A percentile compares a stretch with the other conserved stretches of the same genome.
Conservation (phyloP, 73 alveolate genomes). For the Tetrahymena borealis region DNA sequence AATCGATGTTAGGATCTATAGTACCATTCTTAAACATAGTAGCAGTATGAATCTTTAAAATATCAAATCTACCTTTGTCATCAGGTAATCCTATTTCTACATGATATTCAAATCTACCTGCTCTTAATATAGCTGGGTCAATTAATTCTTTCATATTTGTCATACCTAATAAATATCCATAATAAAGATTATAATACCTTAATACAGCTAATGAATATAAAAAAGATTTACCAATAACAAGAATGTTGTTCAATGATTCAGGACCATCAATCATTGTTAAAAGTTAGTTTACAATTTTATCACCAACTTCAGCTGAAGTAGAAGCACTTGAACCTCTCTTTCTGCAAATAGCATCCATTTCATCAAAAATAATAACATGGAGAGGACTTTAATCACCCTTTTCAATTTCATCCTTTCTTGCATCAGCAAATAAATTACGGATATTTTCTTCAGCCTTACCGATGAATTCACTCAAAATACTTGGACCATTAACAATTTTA, state of each 20-base stretch:
- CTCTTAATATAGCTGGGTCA: conserved; percentile 99
- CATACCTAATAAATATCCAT: conserved; percentile 58
- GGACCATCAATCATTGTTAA: conserved; percentile 99
- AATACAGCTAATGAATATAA: too few species aligned
- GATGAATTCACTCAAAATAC: conserved; percentile 66
- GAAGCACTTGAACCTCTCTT: conserved; percentile 96
- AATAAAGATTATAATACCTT: too few species aligned
- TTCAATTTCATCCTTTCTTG: conserved; percentile 57
- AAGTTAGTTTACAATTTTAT: conserved; percentile 97
- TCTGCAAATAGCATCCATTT: conserved; percentile 99
- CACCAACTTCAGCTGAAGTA: conserved; percentile 95
- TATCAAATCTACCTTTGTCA: conserved; percentile 94
- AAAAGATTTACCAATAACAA: conserved; percentile 72
- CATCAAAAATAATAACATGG: conserved; percentile 98
- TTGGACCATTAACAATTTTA: conserved; percentile 81
- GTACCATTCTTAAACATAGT: conserved; percentile 83
- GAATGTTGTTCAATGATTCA: conserved; percentile 96
- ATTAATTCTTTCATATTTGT: conserved; percentile 98
- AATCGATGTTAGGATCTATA: conserved; percentile 79
- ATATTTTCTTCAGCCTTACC: conserved; percentile 77
- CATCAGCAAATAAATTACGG: conserved; percentile 67
- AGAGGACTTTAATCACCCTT: conserved; percentile 94
- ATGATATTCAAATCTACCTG: conserved; percentile 99
- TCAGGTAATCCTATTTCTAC: conserved; percentile 98
- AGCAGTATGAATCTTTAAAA: conserved; percentile 97